These are phyloP conservation scores for Davidsoniella eucalypti DNA, from an alignment of 2,329 filamentous ascomycete species.

Conservation along the genomic window DNA sequence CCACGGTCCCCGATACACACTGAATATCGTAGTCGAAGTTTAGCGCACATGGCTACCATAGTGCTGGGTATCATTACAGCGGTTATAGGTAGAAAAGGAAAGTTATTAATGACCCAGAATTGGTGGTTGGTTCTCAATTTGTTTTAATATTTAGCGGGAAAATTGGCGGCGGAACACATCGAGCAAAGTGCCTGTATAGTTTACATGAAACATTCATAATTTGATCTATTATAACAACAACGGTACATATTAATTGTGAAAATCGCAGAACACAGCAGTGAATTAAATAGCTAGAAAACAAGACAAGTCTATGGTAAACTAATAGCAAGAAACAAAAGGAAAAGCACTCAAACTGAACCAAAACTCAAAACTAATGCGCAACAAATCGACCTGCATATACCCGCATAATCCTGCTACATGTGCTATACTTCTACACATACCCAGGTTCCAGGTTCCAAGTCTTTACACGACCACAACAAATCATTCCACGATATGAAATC, in stretches of 20 bases:
- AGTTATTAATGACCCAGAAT: neutral
- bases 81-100: neutral
- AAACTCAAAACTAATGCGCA: too few relatives aligned
- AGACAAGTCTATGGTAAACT: too few relatives aligned
- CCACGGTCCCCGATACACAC: too few relatives aligned
- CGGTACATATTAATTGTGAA: too few relatives aligned
- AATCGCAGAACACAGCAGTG: too few relatives aligned
- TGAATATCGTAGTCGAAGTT: too few relatives aligned
- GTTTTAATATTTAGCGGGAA: neutral
- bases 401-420: too few relatives aligned
- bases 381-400: too few relatives aligned
- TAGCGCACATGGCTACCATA: too few relatives aligned
- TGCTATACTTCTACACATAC: constrained; percentile 1
- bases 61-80: neutral
- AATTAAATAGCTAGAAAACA: too few relatives aligned
- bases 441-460: constrained; percentile 3
- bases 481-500: constrained; percentile 9
- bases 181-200: neutral
- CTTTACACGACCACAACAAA: neutral
- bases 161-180: neutral
- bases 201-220: neutral
- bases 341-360: too few relatives aligned
- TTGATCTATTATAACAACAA: neutral
- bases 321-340: too few relatives aligned
- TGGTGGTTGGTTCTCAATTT: neutral